Evolutionary conservation across 352 stramenopile genomes (phyloP).

Genomic region (Hyaloperonospora arabidopsidis): DNA sequence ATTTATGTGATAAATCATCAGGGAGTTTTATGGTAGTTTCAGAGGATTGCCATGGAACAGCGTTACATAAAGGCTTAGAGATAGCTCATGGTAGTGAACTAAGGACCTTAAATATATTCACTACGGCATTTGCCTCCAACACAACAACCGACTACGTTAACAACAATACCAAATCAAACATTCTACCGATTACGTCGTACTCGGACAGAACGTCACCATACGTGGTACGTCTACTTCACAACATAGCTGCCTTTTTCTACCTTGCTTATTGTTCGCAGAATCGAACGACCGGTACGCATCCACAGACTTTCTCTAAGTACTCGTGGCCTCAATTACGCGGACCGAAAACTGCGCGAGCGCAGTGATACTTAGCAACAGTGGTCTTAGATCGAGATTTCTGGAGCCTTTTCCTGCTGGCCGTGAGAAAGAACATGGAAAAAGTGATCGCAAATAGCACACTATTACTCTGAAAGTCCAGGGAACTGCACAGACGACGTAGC

Average conservation of each 20-base stretch:
- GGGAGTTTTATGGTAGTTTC: too few species aligned
- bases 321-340: conserved; percentile 51
- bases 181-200: conserved; percentile 33
- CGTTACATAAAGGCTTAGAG: too few species aligned
- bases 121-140: too few species aligned
- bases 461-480: conserved; percentile 42
- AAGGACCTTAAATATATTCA: too few species aligned
- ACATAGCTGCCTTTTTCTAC: conserved; percentile 36
- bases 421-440: conserved; percentile 58
- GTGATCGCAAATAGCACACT: conserved; percentile 56
- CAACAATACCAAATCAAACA: conserved; percentile 37
- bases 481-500: conserved; percentile 20
- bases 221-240: conserved; percentile 38
- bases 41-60: too few species aligned
- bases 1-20: too few species aligned
- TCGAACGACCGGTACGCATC: conserved; percentile 51
- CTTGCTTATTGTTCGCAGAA: conserved; percentile 20
- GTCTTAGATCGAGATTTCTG: conserved; percentile 36
- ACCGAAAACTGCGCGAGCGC: conserved; percentile 48
- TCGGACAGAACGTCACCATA: conserved; percentile 35
- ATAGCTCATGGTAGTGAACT: too few species aligned
- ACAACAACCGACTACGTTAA: too few species aligned
- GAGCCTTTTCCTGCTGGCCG: conserved; percentile 34
- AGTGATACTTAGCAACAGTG: conserved; percentile 57
- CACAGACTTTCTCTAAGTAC: conserved; percentile 68